phyloP scores from a whole-genome alignment of 2,329 filamentous ascomycete species.

The Penicillium crustosum region DNA sequence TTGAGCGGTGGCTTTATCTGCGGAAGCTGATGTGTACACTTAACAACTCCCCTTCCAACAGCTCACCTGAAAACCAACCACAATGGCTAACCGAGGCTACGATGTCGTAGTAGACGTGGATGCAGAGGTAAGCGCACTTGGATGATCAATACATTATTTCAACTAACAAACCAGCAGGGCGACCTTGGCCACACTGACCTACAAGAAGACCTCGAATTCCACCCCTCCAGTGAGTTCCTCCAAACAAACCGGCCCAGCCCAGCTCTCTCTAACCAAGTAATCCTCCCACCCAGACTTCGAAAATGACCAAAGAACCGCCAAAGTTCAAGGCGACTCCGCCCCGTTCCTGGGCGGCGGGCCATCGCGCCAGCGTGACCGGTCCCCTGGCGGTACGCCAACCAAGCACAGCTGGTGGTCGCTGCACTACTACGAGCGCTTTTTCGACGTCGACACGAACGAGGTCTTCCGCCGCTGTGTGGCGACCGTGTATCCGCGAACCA shows the following conservation, averaged over 20 bases:
- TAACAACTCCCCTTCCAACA: constrained; percentile 25
- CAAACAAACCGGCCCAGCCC: background rate
- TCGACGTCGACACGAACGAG: constrained; percentile 93
- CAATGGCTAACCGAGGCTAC: constrained; percentile 83
- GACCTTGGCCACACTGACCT: constrained; percentile 98
- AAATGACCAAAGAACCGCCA: constrained; percentile 54
- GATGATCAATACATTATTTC: background rate
- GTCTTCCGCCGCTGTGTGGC: constrained; percentile 84
- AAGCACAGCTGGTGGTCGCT: constrained; percentile 93
- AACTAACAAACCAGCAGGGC: constrained; percentile 58
- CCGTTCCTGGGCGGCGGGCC: constrained; percentile 50
- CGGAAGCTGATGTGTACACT: constrained; percentile 39
- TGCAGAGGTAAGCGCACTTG: constrained; percentile 68
- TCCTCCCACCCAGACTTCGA: constrained; percentile 60
- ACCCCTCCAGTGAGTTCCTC: constrained; percentile 69
- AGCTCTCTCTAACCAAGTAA: background rate
- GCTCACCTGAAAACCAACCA: constrained; percentile 29
- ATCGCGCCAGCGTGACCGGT: constrained; percentile 40
- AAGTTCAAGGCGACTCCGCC: constrained; percentile 50
- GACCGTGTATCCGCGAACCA: constrained; percentile 84
- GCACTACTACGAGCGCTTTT: constrained; percentile 95
- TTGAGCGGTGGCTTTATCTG: constrained; percentile 30
- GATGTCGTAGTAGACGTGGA: constrained; percentile 98
- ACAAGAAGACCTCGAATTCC: constrained; percentile 98
- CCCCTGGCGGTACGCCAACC: constrained; percentile 48